Evolutionary conservation across 2,329 filamentous ascomycete genomes (phyloP), one percentile per base, ranked within the genome.

Genomic region (Trematosphaeria pertusa): DNA sequence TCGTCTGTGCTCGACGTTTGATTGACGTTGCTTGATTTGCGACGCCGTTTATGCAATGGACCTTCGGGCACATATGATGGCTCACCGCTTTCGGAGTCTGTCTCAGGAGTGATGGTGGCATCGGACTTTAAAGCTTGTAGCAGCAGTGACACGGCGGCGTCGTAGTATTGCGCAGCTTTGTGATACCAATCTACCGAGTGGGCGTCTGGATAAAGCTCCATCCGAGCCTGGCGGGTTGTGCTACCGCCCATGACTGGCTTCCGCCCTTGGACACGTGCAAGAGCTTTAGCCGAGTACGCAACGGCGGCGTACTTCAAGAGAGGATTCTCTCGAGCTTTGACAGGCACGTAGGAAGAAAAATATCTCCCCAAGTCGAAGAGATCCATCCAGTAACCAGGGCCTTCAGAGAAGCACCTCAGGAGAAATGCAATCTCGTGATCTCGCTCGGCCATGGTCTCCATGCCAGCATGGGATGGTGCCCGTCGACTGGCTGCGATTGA

Each of bases 201-300:
- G 0, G 73, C 64, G 38, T 79, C 77, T 12, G 79, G 77, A 52
- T 79, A 81, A 2, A 75, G 60, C 58, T 84, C 80, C 70, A 80
- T 81, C 2, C 73, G 73, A 10, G 80, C 75, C 56, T 79, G 80
- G 32, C 62, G 70, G 24, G 72, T 69, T 7, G 64, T 75, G 64
- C 77, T 75, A 5, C 76, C 78, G 35, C 80, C 77, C 45, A 78
- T 68, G 26, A 77, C 68, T 3, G 79, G 75, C 51, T 81, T 83
- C 21, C 67, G 69, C 2, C 79, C 79, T 52, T 78, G 76, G 6
- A 84, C 78, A 31, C 79, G 77, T 14, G 79, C 78, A 14, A 85
- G 73, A 54, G 85, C 81, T 59, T 86, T 87, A 10, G 83, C 83
- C 5, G 83, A 79, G 51, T 83, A 84, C 17, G 84, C 82, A 49